phyloP scores from a whole-genome alignment of 2,329 filamentous ascomycete species.

The Leptographium flavum region DNA sequence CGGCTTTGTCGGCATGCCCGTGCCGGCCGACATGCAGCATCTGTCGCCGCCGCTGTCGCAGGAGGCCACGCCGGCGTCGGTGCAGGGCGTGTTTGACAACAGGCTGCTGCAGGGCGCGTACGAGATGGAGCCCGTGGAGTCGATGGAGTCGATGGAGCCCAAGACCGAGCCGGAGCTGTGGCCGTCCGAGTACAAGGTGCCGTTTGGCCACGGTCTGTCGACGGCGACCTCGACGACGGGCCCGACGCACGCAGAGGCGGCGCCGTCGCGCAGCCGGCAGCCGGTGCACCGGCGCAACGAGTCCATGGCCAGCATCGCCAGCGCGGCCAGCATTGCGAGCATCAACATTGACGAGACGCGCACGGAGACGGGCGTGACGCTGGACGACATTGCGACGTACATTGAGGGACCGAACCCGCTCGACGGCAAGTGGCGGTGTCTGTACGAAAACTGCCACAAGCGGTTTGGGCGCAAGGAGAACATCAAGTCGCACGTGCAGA shows the following conservation, averaged over 20 bases:
- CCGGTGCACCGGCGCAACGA: slow-evolving; percentile 41
- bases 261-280: slow-evolving; percentile 15
- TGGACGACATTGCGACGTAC: slow-evolving; percentile 67
- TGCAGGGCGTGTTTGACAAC: slow-evolving; percentile 22
- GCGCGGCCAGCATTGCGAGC: slow-evolving; percentile 43
- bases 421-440: slow-evolving; percentile 70
- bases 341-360: slow-evolving; percentile 52
- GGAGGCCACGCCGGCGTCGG: slow-evolving; percentile 36
- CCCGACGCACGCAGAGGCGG: slow-evolving; percentile 8
- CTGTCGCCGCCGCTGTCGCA: slow-evolving; percentile 36
- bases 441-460: slow-evolving; percentile 66
- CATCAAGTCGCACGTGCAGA: slow-evolving; percentile 96
- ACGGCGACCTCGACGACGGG: background rate
- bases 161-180: slow-evolving; percentile 28
- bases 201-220: slow-evolving; percentile 10
- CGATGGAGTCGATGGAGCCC: too few species aligned
- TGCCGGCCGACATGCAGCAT: slow-evolving; percentile 20
- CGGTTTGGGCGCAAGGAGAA: slow-evolving; percentile 96
- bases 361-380: slow-evolving; percentile 69
- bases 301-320: slow-evolving; percentile 42
- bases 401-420: slow-evolving; percentile 57
- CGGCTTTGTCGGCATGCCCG: slow-evolving; percentile 19
- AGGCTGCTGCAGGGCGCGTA: too few species aligned
- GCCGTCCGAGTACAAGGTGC: slow-evolving; percentile 13
- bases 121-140: too few species aligned